Base-by-base conservation (phyloP, 257 asterid genomes). In the Anisodus tanguticus region DNA sequence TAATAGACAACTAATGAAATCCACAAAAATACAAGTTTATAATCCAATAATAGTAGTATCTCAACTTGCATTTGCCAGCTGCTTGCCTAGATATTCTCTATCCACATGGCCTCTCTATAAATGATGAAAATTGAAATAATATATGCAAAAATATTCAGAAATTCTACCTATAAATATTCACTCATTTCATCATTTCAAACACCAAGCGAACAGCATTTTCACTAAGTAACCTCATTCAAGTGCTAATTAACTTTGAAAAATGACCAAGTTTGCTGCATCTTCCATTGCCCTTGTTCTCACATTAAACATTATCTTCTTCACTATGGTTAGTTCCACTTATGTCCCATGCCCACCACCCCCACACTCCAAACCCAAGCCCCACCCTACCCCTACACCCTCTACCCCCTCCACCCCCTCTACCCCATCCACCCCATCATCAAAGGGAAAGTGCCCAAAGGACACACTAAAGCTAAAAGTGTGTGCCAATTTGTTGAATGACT, bases 221-320 rank as follows among this genome's bases (percentile, higher is more conserved):
- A 35, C 53, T 80, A 37, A 41, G 15, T 62, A 13, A 7, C 43
- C 60, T 49, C 41, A 4, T 64, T 74, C 62, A 49, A 47, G 62
- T 47, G 81, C 62, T 74, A 47, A 11, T 11, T 51, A 53, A 7
- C 8, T 7, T 47, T 39, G n/a, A 3, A 31, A 64, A 82, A 81
- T 82, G 84, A 53, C 84, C 4, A 82, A 82, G 84, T 54, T 54
- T 74, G 70, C 47, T 76, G 45, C 12, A 51, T 22, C 62, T n/a
- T 51, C 87, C 17, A 19, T 62, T 63, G 81, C 85, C 54, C 84
- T 84, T 81, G 80, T 87, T 64, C 72, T 84, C 79, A 67, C 87
- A n/a, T 58, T 84, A 15, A 84, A 84, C 86, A 68, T 87, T 47
- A 47, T 87, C 51, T 84, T 87, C 62, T 83, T 84, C 84, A 81